Conservation (phyloP, 2,329 filamentous ascomycete species). For the Colletotrichum navitas region DNA sequence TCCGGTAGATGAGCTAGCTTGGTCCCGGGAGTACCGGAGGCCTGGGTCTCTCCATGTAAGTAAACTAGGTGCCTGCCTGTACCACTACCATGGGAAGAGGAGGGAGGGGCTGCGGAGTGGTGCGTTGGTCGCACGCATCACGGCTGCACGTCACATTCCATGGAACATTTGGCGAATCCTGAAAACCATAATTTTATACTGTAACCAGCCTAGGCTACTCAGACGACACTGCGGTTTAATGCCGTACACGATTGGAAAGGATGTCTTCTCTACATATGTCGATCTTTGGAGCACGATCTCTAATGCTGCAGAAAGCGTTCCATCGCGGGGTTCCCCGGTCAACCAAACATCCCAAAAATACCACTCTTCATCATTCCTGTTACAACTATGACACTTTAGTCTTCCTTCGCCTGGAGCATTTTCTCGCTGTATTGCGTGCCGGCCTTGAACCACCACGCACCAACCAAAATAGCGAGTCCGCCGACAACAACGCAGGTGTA, state of each 20-base stretch:
- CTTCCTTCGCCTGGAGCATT: conserved; percentile 53
- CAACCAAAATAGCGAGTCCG: conserved; percentile 52
- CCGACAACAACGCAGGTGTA: conserved; percentile 62
- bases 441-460: conserved; percentile 58
- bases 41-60: not conserved
- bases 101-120: conserved; percentile 17
- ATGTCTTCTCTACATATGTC: not conserved
- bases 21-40: conserved; percentile 7
- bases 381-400: conserved; percentile 23
- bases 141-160: conserved; percentile 1
- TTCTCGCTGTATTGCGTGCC: conserved; percentile 54
- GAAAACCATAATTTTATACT: not conserved
- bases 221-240: not conserved
- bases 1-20: not conserved
- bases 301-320: not conserved
- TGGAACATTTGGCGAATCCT: not conserved
- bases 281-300: not conserved
- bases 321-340: not conserved
- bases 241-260: not conserved
- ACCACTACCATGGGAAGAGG: not conserved
- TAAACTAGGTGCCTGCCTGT: not conserved
- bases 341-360: not conserved
- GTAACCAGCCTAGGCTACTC: not conserved
- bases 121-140: conserved; percentile 8
- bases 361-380: not conserved